Conservation (phyloP, 108 stramenopile genomes). For the Skeletonema potamos region DNA sequence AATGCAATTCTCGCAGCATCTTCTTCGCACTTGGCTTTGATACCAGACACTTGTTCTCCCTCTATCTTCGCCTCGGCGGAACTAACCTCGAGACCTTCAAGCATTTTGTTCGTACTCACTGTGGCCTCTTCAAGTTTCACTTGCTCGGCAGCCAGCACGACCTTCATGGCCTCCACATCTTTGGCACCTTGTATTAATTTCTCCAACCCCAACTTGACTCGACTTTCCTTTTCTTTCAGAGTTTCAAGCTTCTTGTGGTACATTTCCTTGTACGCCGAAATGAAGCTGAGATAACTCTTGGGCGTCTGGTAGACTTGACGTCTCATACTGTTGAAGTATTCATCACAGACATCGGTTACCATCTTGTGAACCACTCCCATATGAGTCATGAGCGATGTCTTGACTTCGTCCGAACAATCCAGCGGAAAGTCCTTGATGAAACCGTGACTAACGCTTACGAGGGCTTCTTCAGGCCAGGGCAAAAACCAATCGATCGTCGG, state of each 20-base stretch:
- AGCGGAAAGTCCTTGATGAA: constrained; percentile 78
- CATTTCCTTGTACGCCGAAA: constrained; percentile 79
- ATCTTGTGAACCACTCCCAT: constrained; percentile 91
- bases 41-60: constrained; percentile 75
- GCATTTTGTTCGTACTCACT: constrained; percentile 83
- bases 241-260: constrained; percentile 77
- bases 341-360: constrained; percentile 83
- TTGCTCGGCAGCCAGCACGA: constrained; percentile 82
- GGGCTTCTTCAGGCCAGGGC: constrained; percentile 90
- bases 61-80: constrained; percentile 84
- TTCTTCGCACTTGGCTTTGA: constrained; percentile 82
- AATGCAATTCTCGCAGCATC: constrained; percentile 78
- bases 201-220: constrained; percentile 81
- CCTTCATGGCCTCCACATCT: constrained; percentile 89
- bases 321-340: constrained; percentile 84
- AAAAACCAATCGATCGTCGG: constrained; percentile 94
- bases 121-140: constrained; percentile 85
- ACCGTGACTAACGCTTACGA: constrained; percentile 78
- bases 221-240: constrained; percentile 83
- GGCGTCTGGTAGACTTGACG: constrained; percentile 90
- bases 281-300: constrained; percentile 89
- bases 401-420: constrained; percentile 72
- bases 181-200: constrained; percentile 89
- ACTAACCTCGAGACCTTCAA: constrained; percentile 76
- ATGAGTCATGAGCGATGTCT: constrained; percentile 71